These are phyloP conservation scores for Pseudonitzschia multiseries DNA, from an alignment of 108 stramenopile genomes.

Conservation along the genomic window DNA sequence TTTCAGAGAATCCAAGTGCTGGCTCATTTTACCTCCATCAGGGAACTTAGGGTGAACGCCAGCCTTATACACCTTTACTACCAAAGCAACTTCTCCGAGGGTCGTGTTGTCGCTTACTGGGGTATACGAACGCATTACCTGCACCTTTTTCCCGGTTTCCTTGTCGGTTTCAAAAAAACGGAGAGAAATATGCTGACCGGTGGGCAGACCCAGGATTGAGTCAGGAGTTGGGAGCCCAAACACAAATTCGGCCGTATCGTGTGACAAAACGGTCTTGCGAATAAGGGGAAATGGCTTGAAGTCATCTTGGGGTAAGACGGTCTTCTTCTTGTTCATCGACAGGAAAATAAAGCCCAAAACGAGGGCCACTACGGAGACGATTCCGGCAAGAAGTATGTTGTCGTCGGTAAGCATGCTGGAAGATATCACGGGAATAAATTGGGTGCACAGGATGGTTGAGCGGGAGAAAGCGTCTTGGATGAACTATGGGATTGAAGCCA, in stretches of 20 bases:
- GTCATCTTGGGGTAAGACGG: conserved; percentile 43
- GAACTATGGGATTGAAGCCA: too few relatives aligned
- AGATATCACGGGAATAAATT: too few relatives aligned
- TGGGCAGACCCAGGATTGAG: conserved; percentile 85
- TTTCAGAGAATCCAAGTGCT: conserved; percentile 88
- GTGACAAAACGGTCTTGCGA: conserved; percentile 80
- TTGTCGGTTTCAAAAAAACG: conserved; percentile 80
- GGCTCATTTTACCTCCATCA: conserved; percentile 96
- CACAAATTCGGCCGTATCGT: conserved; percentile 93
- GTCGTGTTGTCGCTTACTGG: conserved; percentile 84
- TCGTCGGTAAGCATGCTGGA: conserved; percentile 27
- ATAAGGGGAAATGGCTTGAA: conserved; percentile 74
- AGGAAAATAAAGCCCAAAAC: conserved; percentile 29
- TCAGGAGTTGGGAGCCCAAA: conserved; percentile 75
- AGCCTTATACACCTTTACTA: conserved; percentile 92
- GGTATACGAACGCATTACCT: conserved; percentile 86
- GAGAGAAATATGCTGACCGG: conserved; percentile 95
- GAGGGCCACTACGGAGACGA: conserved; percentile 27
- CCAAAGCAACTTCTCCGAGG: conserved; percentile 82
- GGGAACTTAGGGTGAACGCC: conserved; percentile 93
- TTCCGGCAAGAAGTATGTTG: conserved; percentile 16
- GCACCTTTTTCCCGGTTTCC: conserved; percentile 39
- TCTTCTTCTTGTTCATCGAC: conserved; percentile 27
- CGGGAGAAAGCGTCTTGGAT: too few relatives aligned
- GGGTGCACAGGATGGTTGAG: too few relatives aligned